Evolutionary conservation across 2,329 filamentous ascomycete species (phyloP), one percentile per base, ranked within the genome.

Genomic region (Neurospora sp.): DNA sequence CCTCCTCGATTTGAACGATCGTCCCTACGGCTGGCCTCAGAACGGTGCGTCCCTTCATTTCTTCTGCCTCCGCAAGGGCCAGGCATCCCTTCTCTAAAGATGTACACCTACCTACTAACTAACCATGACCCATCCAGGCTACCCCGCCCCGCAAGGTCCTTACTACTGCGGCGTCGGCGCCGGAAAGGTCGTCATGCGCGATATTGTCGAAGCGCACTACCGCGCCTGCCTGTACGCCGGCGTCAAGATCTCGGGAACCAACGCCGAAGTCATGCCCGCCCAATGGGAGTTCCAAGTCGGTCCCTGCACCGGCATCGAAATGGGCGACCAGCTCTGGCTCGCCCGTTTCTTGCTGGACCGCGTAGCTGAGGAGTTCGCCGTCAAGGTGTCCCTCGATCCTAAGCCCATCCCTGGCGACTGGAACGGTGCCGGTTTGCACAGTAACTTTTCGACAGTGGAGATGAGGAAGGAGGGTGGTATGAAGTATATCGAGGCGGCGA

Each of bases 231-330:
- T 97, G 82, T 97, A 93, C 81, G 89, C 94, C 72, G 90, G 91
- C 71, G 87, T 98, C 83, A 90, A 93, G 81, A 97, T 98, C 82
- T 97, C 93, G 38, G 95, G 95, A 78, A 97, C 95, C 84, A 98
- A 98, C 82, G 95, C 95, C 74, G 95, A 98, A 87, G 95, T 98
- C 78, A 66, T 68, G 23, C 91, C 93, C 73, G 93, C 91, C 72
- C 94, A 97, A 83, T 97, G 94, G 94, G 94, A 97, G 81, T 97
- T 93, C 89, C 94, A 97, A 81, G 92, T 97, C 52, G 94, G 94
- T 68, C 94, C 94, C 73, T 96, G 92, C 82, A 81, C 84, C 69
- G 94, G 93, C 73, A 97, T 97, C 77, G 85, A 90, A 79, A 91
- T 97, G 86, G 95, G 95, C 81, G 95, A 98, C 82, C 90, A 97